phyloP scores from a whole-genome alignment of 2,329 filamentous ascomycete species.

The Eutypa lata region DNA sequence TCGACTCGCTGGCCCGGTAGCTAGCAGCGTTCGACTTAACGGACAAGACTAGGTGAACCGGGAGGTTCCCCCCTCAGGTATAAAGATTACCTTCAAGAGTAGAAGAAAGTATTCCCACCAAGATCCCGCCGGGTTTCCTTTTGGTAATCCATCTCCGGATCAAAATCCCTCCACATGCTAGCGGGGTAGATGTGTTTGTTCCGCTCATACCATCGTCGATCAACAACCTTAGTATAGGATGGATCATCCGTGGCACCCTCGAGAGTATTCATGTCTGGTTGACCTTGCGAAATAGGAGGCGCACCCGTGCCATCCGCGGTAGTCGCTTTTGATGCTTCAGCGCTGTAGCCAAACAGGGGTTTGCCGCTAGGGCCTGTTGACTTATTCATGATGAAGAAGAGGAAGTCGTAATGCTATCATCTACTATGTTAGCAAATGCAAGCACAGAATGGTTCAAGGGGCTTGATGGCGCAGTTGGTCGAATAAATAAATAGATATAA shows the following conservation, averaged over 20 bases:
- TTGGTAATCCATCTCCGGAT: constrained; percentile 82
- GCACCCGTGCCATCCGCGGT: constrained; percentile 5
- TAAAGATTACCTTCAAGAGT: constrained; percentile 42
- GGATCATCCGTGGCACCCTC: constrained; percentile 81
- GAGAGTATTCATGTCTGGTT: constrained; percentile 51
- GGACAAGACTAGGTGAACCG: too few species aligned
- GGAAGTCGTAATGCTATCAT: constrained; percentile 87
- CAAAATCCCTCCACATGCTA: constrained; percentile 93
- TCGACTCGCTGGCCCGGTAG: background rate
- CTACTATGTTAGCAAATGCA: constrained; percentile 14
- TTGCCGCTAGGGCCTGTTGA: constrained; percentile 68
- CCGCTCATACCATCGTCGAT: constrained; percentile 92
- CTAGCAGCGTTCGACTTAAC: too few species aligned
- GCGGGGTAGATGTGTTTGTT: constrained; percentile 99
- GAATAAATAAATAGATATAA: constrained; percentile 1
- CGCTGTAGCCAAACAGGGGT: constrained; percentile 72
- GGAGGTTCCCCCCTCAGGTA: too few species aligned
- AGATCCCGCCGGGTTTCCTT: constrained; percentile 75
- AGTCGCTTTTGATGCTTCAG: constrained; percentile 38
- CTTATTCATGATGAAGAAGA: constrained; percentile 93
- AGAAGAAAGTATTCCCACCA: constrained; percentile 93
- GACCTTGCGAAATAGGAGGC: constrained; percentile 17
- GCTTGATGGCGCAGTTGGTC: background rate
- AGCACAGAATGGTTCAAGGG: background rate
- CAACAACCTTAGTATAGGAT: constrained; percentile 85